phyloP scores from a whole-genome alignment of 805 yeast species.

The Wickerhamomyces kurtzmanii region DNA sequence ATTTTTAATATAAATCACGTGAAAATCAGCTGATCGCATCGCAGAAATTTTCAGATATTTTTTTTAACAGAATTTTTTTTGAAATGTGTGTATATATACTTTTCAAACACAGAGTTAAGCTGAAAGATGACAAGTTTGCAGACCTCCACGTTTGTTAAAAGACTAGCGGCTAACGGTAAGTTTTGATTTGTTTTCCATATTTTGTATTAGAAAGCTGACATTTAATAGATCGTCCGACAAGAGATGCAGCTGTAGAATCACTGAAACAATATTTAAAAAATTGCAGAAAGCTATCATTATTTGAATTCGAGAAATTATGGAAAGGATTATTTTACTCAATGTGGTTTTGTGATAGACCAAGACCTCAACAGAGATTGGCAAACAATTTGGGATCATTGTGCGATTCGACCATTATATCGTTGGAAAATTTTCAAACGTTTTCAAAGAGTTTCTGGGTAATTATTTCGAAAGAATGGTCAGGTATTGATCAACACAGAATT shows the following conservation, averaged over 20 bases:
- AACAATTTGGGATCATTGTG: constrained; percentile 53
- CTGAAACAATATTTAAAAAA: constrained; percentile 47
- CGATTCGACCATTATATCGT: constrained; percentile 31
- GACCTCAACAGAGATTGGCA: constrained; percentile 84
- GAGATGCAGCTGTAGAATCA: constrained; percentile 66
- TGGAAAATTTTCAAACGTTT: constrained; percentile 37
- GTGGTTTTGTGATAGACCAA: constrained; percentile 95
- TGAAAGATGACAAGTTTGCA: too few relatives aligned
- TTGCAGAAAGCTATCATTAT: constrained; percentile 24
- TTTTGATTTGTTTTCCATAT: not conserved
- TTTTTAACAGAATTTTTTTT: too few relatives aligned
- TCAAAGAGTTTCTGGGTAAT: constrained; percentile 75
- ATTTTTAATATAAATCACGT: too few relatives aligned
- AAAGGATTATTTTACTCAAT: constrained; percentile 89
- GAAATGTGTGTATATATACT: too few relatives aligned
- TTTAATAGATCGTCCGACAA: constrained; percentile 45
- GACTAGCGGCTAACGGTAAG: constrained; percentile 68
- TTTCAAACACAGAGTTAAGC: too few relatives aligned
- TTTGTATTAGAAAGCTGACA: constrained; percentile 3
- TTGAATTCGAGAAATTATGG: constrained; percentile 72
- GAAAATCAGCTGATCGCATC: too few relatives aligned
- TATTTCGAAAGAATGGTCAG: constrained; percentile 73
- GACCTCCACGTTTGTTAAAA: constrained; percentile 54
- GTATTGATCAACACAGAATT: constrained; percentile 72
- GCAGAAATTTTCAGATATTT: too few relatives aligned